Evolutionary conservation across 1,284 basidiomycete species (phyloP).

Genomic region (Cryptococcus jaspeensis): DNA sequence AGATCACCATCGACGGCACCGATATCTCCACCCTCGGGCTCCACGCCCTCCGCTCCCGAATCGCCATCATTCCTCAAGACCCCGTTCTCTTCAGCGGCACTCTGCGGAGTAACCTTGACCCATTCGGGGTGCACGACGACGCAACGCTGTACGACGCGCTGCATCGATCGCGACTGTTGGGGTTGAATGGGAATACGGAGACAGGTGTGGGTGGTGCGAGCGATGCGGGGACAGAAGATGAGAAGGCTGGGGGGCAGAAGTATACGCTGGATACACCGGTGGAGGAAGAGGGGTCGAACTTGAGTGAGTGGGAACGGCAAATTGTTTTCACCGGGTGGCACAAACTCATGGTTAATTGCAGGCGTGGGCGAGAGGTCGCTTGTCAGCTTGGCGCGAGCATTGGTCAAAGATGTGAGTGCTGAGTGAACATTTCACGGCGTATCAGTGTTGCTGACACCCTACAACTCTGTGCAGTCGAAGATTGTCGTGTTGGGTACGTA

Average conservation of each 20-base stretch:
- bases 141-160: conserved; percentile 73
- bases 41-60: conserved; percentile 41
- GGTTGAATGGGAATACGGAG: conserved; percentile 32
- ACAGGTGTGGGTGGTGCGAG: too few relatives aligned
- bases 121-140: conserved; percentile 70
- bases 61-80: conserved; percentile 61
- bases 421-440: neutral
- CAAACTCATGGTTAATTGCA: conserved; percentile 6
- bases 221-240: too few relatives aligned
- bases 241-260: neutral
- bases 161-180: conserved; percentile 55
- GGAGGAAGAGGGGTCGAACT: conserved; percentile 65
- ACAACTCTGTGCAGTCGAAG: conserved; percentile 25
- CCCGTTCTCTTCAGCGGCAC: conserved; percentile 57
- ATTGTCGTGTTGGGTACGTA: conserved; percentile 29
- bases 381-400: conserved; percentile 64
- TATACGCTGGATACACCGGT: conserved; percentile 61
- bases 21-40: conserved; percentile 54
- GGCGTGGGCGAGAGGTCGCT: conserved; percentile 63
- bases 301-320: conserved; percentile 46
- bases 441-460: conserved; percentile 20
- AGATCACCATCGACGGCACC: conserved; percentile 54
- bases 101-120: conserved; percentile 65
- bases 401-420: conserved; percentile 57
- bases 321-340: neutral